phyloP scores from a whole-genome alignment of 2,329 filamentous ascomycete species.

The Fusarium tuaranense region DNA sequence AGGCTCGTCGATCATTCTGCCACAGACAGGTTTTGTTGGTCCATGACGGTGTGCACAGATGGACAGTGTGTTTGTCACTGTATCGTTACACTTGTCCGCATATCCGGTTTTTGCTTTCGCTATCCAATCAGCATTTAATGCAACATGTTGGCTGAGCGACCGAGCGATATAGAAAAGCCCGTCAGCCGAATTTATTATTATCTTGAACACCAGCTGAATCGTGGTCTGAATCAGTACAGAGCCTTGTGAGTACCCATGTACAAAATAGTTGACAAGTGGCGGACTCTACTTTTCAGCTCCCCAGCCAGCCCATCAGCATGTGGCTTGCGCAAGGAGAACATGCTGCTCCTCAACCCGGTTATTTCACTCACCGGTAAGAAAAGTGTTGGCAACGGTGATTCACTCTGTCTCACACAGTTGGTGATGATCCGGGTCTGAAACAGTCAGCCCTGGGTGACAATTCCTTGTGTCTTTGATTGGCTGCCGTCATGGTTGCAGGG shows the following conservation, averaged over 20 bases:
- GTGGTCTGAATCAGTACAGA: background rate
- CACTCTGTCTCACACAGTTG: background rate
- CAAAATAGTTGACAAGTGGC: background rate
- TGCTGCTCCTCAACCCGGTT: background rate
- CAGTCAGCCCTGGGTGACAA: background rate
- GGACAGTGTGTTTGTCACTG: background rate
- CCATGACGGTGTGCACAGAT: background rate
- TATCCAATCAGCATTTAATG: background rate
- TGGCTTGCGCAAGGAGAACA: background rate
- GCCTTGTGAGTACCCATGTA: background rate
- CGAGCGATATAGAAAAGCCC: background rate
- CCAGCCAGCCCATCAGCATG: background rate
- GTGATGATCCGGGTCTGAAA: background rate
- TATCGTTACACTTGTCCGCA: background rate
- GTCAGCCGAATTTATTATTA: background rate
- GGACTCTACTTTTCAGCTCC: background rate
- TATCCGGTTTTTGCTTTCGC: background rate
- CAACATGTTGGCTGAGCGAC: background rate
- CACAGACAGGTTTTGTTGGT: background rate
- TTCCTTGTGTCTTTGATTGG: background rate
- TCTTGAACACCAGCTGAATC: background rate
- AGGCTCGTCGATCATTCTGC: background rate
- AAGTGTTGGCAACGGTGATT: background rate
- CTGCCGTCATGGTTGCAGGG: background rate
- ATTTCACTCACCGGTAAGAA: background rate